These are phyloP conservation scores for Nannochloropsis gaditana DNA, from an alignment of 108 stramenopile species.

Conservation along the genomic window DNA sequence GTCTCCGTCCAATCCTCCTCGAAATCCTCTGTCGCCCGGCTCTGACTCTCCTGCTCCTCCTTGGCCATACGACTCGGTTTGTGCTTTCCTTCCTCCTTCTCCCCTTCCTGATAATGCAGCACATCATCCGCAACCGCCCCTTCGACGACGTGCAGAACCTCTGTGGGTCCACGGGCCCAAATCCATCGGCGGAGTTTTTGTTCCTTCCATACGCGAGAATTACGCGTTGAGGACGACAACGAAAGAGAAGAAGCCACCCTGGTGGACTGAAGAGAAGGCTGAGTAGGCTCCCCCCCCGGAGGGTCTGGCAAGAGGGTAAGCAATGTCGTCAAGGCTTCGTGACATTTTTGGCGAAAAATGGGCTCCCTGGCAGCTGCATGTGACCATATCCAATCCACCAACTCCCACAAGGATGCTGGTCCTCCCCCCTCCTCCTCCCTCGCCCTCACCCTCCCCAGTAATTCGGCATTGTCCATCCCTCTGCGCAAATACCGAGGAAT, in stretches of 20 bases:
- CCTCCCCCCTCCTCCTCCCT: slow-evolving; percentile 27
- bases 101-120: neutral
- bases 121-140: neutral
- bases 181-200: neutral
- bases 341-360: slow-evolving; percentile 37
- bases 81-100: neutral
- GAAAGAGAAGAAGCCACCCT: neutral
- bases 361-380: slow-evolving; percentile 34
- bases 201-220: neutral
- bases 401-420: slow-evolving; percentile 28
- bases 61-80: neutral
- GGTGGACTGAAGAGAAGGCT: too few relatives aligned
- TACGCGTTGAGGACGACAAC: neutral
- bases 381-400: slow-evolving; percentile 32
- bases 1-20: neutral
- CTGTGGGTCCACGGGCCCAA: neutral
- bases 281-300: too few relatives aligned
- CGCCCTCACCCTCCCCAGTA: slow-evolving; percentile 13
- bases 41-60: neutral
- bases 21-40: neutral
- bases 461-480: slow-evolving; percentile 31
- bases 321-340: slow-evolving; percentile 27
- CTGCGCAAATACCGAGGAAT: neutral
- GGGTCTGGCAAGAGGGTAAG: slow-evolving; percentile 21
- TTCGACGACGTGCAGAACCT: neutral